Evolutionary conservation across 2,329 filamentous ascomycete genomes (phyloP), one percentile per base, ranked within the genome.

Genomic region (Alternaria conjuncta): DNA sequence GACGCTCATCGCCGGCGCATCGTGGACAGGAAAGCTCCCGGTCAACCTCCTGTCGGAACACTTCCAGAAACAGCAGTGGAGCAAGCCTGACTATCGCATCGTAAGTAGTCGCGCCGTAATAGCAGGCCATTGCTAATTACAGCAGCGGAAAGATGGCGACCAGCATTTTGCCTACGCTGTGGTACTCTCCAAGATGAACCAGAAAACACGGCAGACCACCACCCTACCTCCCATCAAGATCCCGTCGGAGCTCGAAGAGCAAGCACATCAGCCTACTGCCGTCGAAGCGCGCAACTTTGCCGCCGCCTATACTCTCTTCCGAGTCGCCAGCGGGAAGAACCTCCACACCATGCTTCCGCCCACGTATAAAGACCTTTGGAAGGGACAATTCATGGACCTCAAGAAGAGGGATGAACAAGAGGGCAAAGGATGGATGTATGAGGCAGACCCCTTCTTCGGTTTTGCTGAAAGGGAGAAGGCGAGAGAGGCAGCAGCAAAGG

Each of bases 21-120:
- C 94, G 71, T 99, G 96, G 96, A 99, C 96, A 0, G 96, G 96
- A 44, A 99, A 99, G 79, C 84, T 99, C 30, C 96, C 96, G 1
- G 92, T 97, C 68, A 97, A 97, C 77, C 86, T 98, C 73, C 87
- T 98, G 67, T 93, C 92, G 36, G 96, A 98, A 84, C 92, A 97
- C 81, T 97, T 94, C 74, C 94, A 97, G 82, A 96, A 95, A 80
- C 92, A 97, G 79, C 93, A 93, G 78, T 99, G 96, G 96, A 92
- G 93, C 69, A 95, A 90, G 78, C 95, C 95, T 2, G 94, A 97
- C 67, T 99, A 97, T 80, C 91, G 91, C 68, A 93, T 93, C 83
- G 89, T 91, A 82, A 53, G 71, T 46, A 41, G 2, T 13, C 18
- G 51, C 30, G 23, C 4, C 7, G 15, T 10, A 11, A 8, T 18